Evolutionary conservation across 1,284 basidiomycete species (phyloP), one percentile per base, ranked within the genome.

Genomic region (Pascua sp.): DNA sequence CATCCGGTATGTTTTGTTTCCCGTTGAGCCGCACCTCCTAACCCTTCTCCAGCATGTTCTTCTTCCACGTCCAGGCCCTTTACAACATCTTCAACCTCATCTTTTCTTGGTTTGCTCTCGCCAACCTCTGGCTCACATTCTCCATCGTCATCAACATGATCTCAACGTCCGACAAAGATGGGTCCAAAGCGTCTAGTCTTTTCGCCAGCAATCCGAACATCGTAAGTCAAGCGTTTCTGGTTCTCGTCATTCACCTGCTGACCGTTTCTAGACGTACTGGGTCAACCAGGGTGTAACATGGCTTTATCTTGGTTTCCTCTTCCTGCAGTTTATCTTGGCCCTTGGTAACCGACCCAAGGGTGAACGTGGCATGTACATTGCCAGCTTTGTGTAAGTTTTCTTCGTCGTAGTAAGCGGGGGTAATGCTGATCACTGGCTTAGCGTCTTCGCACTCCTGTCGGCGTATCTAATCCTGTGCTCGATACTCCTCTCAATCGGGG

Each of bases 271-370:
- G 24, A 32, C 24, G 7, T 7, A 32, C 24, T 32, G 24, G n/a
- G 42, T 47, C 17, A 49, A 51, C 53, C 42, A 49, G 50, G 55
- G 17, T 15, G 76, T 63, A 61, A 78, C 85, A 49, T 81, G 86
- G 67, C 78, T 89, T 66, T 97, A 98, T 69, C 81, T 94, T 53
- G 92, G 88, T 4, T 80, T 94, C 13, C 79, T 97, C 53, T 84
- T 94, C 62, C 85, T 88, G 79, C 96, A 92, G 73, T 97, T 96
- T 80, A 82, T 98, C 49, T 83, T 97, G 10, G 82, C 91, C 1
- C 80, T 98, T 55, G 95, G 95, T 2, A 97, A 98, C 73, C 79
- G 93, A 42, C 94, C 95, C 4, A 90, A 93, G 93, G 94, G 42
- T 83, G 54, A 63, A 76, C 62, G 8, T 12, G 8, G 18, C 12